A percentile compares a stretch with the other conserved stretches of the same genome.
phyloP scores from a whole-genome alignment of 495 filamentous ascomycete genomes.

The Trypethelium eluteriae region DNA sequence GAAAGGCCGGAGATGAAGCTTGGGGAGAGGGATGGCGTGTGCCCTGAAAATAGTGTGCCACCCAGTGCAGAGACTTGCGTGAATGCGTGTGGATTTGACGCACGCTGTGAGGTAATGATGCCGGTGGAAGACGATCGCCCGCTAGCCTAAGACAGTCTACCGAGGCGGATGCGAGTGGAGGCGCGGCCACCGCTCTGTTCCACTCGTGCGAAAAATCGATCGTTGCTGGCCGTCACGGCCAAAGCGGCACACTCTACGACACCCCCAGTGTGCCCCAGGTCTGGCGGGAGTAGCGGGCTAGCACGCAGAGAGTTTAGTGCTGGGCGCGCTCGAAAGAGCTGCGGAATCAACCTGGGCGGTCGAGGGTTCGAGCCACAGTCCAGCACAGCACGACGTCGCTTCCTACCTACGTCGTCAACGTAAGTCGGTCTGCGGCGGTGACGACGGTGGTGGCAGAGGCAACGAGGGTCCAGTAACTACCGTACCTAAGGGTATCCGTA shows the following conservation, averaged over 20 bases:
- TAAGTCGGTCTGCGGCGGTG: neutral
- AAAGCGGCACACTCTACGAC: neutral
- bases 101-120: conserved; percentile 16
- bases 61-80: neutral
- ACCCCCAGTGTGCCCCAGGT: neutral
- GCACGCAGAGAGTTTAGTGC: too few relatives aligned
- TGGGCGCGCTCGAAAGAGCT: too few relatives aligned
- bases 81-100: neutral
- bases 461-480: too few relatives aligned
- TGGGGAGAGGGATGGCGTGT: conserved; percentile 17
- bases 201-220: conserved; percentile 10
- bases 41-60: conserved; percentile 25
- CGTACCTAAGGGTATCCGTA: too few relatives aligned
- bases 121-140: conserved; percentile 6
- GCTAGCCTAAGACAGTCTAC: conserved; percentile 4
- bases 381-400: neutral
- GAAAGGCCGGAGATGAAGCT: conserved; percentile 11
- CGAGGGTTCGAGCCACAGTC: neutral
- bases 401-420: neutral
- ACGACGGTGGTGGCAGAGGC: conserved; percentile 7
- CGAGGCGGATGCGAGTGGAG: conserved; percentile 5
- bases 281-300: neutral
- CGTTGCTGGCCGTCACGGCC: neutral
- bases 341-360: neutral
- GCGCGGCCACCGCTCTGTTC: conserved; percentile 10